A percentile compares a stretch with the other conserved stretches of the same genome.
Conservation (phyloP, 1,139 yeast genomes). For the Blastobotrys raffinosifermentans region DNA sequence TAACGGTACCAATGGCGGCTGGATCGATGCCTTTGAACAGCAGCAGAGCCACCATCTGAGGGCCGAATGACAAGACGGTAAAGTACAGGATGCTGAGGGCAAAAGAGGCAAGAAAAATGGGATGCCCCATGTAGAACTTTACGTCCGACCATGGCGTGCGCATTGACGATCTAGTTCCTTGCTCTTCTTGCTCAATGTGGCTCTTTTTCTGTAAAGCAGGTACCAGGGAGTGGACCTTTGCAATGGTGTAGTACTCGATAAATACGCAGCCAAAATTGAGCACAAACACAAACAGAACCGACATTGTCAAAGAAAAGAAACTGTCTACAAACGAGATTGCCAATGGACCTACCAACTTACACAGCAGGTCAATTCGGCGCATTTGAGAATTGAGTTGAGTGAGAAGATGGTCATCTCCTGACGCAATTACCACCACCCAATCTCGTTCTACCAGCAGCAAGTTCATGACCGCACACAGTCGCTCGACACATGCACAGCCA, state of each 20-base stretch:
- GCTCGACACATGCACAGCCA: constrained; percentile 33
- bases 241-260: constrained; percentile 32
- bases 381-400: constrained; percentile 31
- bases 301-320: constrained; percentile 19
- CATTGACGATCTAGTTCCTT: background rate
- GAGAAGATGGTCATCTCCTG: constrained; percentile 23
- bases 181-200: constrained; percentile 5
- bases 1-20: constrained; percentile 29
- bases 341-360: constrained; percentile 36
- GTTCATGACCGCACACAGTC: constrained; percentile 33
- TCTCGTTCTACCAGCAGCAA: constrained; percentile 37
- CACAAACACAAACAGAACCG: constrained; percentile 25
- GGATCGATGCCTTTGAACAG: constrained; percentile 28
- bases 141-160: constrained; percentile 9
- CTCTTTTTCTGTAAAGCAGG: constrained; percentile 21
- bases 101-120: constrained; percentile 44
- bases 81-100: constrained; percentile 31
- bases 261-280: constrained; percentile 29
- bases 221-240: constrained; percentile 28
- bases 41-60: constrained; percentile 32
- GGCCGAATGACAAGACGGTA: constrained; percentile 36
- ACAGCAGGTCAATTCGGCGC: constrained; percentile 35
- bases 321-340: constrained; percentile 32
- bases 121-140: constrained; percentile 45
- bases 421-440: constrained; percentile 38